Evolutionary conservation across 805 yeast genomes (phyloP), one percentile per base, ranked within the genome.

Genomic region (Grigorovia humatica): DNA sequence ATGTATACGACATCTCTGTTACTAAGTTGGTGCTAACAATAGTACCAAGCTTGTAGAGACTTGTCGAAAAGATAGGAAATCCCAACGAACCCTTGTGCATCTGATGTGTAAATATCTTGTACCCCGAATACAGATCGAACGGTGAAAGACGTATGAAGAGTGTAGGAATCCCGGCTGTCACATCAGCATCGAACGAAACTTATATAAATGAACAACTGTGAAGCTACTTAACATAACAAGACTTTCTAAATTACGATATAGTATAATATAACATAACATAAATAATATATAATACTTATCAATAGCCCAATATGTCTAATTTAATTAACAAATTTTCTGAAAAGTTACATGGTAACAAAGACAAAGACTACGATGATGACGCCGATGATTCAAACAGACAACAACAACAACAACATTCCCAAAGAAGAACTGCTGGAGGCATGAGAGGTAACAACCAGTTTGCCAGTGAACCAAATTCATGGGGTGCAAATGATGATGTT

Each of bases 271-370:
- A 23, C 6, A 23, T 23, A 23, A 23, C 11, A 32, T 32, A 32
- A 11, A 32, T 13, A 32, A 8, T 32, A 32, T 32, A 32, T 4
- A 5, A 23, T 23, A 23, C 27, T 23, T 23, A 23, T 23, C 6
- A 23, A 23, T 23, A 23, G 3, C 27, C 3, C 27, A 23, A 23
- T 23, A 66, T 66, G 70, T 64, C 70, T 32, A 64, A 65, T 47
- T 50, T 65, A 54, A 46, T 66, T 41, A 65, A 65, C 57, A 66
- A 65, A 48, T 54, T 66, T 19, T 52, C 65, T 29, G 70, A 65
- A 43, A 65, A 66, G 46, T 50, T 65, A 44, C 60, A 63, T 44
- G 62, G 64, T 23, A 49, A 53, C 43, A 42, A 48, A 29, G 51
- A 50, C 23, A 49, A 51, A 29, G 53, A 50, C 46, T 47, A 49